phyloP scores from a whole-genome alignment of 2,329 filamentous ascomycete species.

The Colletotrichum abscissum region DNA sequence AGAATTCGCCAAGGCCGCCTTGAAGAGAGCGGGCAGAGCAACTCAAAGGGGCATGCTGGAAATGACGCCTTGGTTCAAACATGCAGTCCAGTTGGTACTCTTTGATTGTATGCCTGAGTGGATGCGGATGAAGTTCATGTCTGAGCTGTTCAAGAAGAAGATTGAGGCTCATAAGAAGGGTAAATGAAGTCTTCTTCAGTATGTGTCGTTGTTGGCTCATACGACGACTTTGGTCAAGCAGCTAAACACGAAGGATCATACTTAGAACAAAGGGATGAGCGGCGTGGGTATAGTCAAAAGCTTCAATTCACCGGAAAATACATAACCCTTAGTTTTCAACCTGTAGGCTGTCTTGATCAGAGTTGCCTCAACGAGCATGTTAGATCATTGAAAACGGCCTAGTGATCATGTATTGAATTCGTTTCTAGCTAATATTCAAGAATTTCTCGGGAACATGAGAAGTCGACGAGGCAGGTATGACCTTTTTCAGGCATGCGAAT shows the following conservation, averaged over 20 bases:
- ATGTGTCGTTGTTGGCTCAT: neutral
- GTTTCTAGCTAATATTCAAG: too few relatives aligned
- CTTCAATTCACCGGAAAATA: too few relatives aligned
- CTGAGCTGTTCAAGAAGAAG: neutral
- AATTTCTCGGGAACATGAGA: too few relatives aligned
- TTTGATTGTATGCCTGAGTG: neutral
- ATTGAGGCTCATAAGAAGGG: neutral
- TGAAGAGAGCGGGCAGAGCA: constrained; percentile 40
- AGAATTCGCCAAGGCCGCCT: constrained; percentile 30
- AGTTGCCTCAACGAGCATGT: too few relatives aligned
- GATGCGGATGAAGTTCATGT: neutral
- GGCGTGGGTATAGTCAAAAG: too few relatives aligned
- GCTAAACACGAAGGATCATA: neutral
- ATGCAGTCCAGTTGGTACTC: neutral
- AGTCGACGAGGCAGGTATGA: too few relatives aligned
- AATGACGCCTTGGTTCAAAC: constrained; percentile 36
- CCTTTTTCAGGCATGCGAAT: fast-evolving
- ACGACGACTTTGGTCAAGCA: neutral
- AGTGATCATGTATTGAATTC: too few relatives aligned
- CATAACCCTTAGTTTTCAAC: too few relatives aligned
- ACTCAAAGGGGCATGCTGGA: constrained; percentile 39
- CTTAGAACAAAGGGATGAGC: neutral
- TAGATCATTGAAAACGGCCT: too few relatives aligned
- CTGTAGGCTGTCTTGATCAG: too few relatives aligned
- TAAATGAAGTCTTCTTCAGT: neutral